Evolutionary conservation across 2,329 filamentous ascomycete genomes (phyloP).

Genomic region (Raffaelea arxii): DNA sequence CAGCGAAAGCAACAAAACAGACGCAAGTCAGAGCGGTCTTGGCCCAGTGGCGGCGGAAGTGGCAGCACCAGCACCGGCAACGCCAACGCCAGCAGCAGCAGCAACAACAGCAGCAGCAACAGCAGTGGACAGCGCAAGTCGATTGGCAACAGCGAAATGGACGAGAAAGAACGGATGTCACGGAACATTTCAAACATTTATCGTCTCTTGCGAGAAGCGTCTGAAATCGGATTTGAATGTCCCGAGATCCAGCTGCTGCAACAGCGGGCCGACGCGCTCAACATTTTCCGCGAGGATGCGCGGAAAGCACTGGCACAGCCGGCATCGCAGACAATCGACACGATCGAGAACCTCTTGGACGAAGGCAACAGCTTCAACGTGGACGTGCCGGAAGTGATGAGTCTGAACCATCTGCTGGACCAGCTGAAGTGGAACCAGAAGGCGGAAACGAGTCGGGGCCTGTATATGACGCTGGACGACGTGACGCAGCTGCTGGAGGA

Average conservation of each 20-base stretch:
- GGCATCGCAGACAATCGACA: constrained; percentile 53
- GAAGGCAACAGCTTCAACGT: constrained; percentile 83
- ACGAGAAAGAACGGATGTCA: constrained; percentile 78
- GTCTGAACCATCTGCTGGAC: constrained; percentile 68
- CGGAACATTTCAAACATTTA: constrained; percentile 85
- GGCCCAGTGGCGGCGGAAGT: constrained; percentile 67
- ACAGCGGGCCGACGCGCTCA: constrained; percentile 77
- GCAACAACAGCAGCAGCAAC: too few species aligned
- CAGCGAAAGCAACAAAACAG: constrained; percentile 96
- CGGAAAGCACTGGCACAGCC: constrained; percentile 59
- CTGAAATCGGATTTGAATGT: constrained; percentile 85
- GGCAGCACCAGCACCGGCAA: too few species aligned
- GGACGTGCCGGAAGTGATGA: constrained; percentile 80
- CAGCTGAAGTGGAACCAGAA: constrained; percentile 84
- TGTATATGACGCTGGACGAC: constrained; percentile 64
- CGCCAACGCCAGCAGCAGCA: constrained; percentile 30
- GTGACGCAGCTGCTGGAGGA: constrained; percentile 71
- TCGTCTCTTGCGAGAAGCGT: constrained; percentile 72
- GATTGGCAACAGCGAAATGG: constrained; percentile 39
- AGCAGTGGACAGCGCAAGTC: constrained; percentile 6
- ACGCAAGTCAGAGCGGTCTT: constrained; percentile 84
- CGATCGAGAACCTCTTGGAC: constrained; percentile 88
- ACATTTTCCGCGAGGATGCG: constrained; percentile 72
- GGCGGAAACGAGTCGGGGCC: constrained; percentile 53
- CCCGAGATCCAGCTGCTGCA: constrained; percentile 78